Evolutionary conservation across 2,329 filamentous ascomycete species (phyloP).

Genomic region (Teratosphaeria nubilosa): DNA sequence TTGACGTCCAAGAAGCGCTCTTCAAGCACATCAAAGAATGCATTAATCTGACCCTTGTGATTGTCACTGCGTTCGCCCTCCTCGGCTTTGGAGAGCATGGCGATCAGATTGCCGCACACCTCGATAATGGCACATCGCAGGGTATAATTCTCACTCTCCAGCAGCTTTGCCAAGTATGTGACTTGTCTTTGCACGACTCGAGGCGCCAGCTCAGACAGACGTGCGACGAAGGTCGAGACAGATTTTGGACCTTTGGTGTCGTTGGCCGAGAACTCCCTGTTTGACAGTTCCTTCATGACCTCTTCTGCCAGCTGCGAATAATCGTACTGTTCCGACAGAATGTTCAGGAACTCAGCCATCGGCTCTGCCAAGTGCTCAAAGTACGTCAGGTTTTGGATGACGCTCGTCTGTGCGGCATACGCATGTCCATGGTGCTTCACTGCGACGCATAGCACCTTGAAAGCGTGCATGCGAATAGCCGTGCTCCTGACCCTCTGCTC

Average conservation of each 20-base stretch:
- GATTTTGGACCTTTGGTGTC: constrained; percentile 94
- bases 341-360: constrained; percentile 97
- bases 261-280: constrained; percentile 96
- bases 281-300: constrained; percentile 84
- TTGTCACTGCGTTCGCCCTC: constrained; percentile 71
- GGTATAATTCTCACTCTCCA: constrained; percentile 96
- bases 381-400: constrained; percentile 94
- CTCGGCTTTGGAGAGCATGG: constrained; percentile 80
- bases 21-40: constrained; percentile 93
- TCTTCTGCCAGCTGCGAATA: constrained; percentile 93
- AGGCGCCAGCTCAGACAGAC: constrained; percentile 84
- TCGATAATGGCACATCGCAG: constrained; percentile 89
- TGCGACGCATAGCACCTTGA: constrained; percentile 92
- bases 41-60: constrained; percentile 87
- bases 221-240: constrained; percentile 85
- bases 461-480: constrained; percentile 87
- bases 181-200: constrained; percentile 95
- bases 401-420: constrained; percentile 92
- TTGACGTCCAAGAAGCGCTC: constrained; percentile 95
- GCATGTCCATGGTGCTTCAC: constrained; percentile 97
- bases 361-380: constrained; percentile 98
- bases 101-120: constrained; percentile 91
- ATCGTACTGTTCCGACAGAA: constrained; percentile 93
- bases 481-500: constrained; percentile 85
- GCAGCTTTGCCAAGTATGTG: constrained; percentile 83